These are phyloP conservation scores for Astrothelium subdiscretum DNA, from an alignment of 495 filamentous ascomycete genomes.

Conservation along the genomic window DNA sequence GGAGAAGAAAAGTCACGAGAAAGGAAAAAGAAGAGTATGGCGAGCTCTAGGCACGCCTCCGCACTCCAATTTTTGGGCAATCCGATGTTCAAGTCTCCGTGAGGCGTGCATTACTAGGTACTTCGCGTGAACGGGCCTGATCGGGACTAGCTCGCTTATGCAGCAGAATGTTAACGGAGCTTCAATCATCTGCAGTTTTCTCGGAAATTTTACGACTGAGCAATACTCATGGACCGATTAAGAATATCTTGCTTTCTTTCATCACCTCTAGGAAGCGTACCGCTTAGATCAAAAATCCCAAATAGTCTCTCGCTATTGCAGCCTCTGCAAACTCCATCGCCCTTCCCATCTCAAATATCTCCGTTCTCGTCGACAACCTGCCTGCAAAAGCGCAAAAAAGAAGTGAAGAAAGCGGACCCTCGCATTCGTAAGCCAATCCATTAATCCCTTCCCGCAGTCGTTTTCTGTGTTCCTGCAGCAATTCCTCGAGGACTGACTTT, in stretches of 20 bases:
- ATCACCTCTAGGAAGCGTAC: neutral
- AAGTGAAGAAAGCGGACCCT: constrained; percentile 15
- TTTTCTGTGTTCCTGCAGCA: neutral
- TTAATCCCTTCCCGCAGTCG: neutral
- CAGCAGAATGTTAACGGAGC: neutral
- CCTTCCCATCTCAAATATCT: neutral
- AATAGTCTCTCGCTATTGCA: neutral
- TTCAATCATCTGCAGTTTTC: neutral
- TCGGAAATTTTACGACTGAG: neutral
- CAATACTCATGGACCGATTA: neutral
- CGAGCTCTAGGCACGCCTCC: neutral
- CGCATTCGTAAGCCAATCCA: constrained; percentile 36
- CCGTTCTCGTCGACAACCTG: constrained; percentile 19
- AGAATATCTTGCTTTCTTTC: neutral
- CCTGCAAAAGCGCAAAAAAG: constrained; percentile 11
- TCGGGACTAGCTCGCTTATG: neutral
- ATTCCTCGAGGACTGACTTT: constrained; percentile 3
- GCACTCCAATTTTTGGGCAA: too few species aligned
- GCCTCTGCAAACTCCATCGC: neutral
- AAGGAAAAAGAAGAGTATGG: neutral
- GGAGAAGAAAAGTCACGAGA: neutral
- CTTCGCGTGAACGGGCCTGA: neutral
- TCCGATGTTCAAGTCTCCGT: neutral
- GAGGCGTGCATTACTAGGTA: constrained; percentile 1
- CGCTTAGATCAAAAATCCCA: neutral